Conservation (phyloP, 768 basidiomycete genomes). For the Dentipellis fragilis region DNA sequence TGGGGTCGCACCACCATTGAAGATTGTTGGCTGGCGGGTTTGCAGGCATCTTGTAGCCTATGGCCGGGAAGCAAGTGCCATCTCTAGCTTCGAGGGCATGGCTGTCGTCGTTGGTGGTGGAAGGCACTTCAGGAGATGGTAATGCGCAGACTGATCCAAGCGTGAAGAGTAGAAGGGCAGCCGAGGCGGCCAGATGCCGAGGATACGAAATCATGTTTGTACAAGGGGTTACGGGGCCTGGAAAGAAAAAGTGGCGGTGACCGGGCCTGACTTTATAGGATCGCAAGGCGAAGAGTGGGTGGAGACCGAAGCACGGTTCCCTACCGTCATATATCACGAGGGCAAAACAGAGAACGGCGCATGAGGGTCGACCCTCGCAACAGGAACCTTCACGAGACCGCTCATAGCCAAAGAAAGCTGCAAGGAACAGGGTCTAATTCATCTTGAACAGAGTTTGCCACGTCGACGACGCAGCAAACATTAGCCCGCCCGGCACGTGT, state of each 20-base stretch:
- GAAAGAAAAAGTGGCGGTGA: no score
- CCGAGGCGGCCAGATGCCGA: background rate
- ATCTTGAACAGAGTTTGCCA: no score
- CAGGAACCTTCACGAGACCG: no score
- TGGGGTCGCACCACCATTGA: constrained; percentile 44
- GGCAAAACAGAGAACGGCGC: background rate
- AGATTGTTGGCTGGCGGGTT: constrained; percentile 26
- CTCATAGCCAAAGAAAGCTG: no score
- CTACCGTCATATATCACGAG: no score
- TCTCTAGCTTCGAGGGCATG: background rate
- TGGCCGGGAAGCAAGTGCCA: constrained; percentile 26
- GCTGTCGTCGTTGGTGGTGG: background rate
- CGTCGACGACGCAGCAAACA: no score
- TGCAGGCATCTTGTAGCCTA: constrained; percentile 46
- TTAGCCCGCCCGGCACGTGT: no score
- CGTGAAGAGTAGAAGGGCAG: background rate
- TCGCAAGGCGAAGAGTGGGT: no score
- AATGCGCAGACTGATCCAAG: background rate
- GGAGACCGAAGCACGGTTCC: no score
- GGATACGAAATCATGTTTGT: background rate
- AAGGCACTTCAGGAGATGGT: background rate
- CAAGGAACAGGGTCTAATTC: no score
- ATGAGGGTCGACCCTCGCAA: background rate
- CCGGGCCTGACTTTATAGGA: no score
- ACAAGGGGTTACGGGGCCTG: no score